These are phyloP conservation scores for Arachnomyces sp. DNA, from an alignment of 2,329 filamentous ascomycete genomes.

Conservation along the genomic window DNA sequence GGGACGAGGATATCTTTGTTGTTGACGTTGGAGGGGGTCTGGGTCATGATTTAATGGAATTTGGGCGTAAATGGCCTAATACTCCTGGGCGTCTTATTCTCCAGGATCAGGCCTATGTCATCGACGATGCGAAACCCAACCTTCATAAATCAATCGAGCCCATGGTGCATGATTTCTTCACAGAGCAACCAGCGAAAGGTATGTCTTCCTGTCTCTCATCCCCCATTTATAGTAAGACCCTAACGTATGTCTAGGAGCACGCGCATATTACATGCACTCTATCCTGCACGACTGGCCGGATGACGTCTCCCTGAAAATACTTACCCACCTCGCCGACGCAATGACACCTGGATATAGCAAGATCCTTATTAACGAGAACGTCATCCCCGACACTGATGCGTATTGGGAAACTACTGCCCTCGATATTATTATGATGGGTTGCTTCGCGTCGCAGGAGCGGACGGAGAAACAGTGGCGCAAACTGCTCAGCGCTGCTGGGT, in stretches of 20 bases:
- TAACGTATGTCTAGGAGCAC: too few species aligned
- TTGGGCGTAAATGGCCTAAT: constrained; percentile 29
- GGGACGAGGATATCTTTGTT: constrained; percentile 18
- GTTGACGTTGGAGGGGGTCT: constrained; percentile 39
- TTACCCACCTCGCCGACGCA: constrained; percentile 16
- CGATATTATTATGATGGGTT: constrained; percentile 34
- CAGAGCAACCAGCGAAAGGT: constrained; percentile 40
- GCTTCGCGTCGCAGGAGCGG: constrained; percentile 26
- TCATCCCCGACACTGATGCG: constrained; percentile 28
- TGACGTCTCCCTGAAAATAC: constrained; percentile 23
- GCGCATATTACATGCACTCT: constrained; percentile 30
- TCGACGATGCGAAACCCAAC: constrained; percentile 17
- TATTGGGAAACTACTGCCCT: constrained; percentile 17
- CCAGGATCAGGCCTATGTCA: constrained; percentile 40
- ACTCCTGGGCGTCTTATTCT: constrained; percentile 38
- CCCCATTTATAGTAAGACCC: too few species aligned
- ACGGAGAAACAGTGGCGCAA: constrained; percentile 28
- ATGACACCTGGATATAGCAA: constrained; percentile 28
- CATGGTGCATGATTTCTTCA: constrained; percentile 41
- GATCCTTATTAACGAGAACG: constrained; percentile 34
- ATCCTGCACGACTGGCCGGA: constrained; percentile 32
- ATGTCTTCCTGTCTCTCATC: background rate
- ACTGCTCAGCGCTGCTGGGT: constrained; percentile 22
- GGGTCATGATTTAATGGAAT: constrained; percentile 34
- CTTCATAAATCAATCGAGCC: constrained; percentile 14